Percentiles rank a stretch among this genome's conserved stretches.
These are phyloP conservation scores for Diversispora eburnea DNA, from an alignment of 192 early-diverging fungal species.

Conservation along the genomic window DNA sequence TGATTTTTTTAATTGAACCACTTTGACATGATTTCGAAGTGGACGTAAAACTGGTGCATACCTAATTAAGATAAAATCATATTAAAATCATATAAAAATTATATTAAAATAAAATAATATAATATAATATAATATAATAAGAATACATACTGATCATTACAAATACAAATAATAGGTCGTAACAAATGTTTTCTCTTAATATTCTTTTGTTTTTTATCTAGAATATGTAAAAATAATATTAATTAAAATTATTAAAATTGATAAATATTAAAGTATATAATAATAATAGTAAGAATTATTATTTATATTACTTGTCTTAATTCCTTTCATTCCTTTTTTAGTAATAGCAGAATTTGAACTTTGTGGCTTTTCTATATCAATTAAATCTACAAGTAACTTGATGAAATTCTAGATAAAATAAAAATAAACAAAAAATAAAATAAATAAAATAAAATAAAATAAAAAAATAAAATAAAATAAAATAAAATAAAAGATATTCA, in stretches of 20 bases:
- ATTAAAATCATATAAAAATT: not conserved
- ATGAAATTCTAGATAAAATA: slow-evolving; percentile 69
- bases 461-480: not conserved
- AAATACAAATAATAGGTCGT: slow-evolving; percentile 97
- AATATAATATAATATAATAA: not conserved
- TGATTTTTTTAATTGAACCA: slow-evolving; percentile 66
- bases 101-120: not conserved
- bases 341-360: not conserved
- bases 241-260: not conserved
- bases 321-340: slow-evolving; percentile 14
- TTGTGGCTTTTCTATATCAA: slow-evolving; percentile 34
- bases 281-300: not conserved
- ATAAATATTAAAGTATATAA: not conserved
- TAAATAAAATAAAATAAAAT: too few relatives aligned
- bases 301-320: slow-evolving; percentile 24
- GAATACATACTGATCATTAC: slow-evolving; percentile 81
- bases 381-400: slow-evolving; percentile 70
- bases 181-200: slow-evolving; percentile 51
- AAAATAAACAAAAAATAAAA: not conserved
- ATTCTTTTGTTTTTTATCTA: slow-evolving; percentile 31
- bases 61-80: slow-evolving; percentile 33
- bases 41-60: slow-evolving; percentile 87
- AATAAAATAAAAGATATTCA: not conserved
- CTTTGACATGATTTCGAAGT: slow-evolving; percentile 73
- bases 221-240: not conserved